Evolutionary conservation across 2,329 filamentous ascomycete species (phyloP).

Genomic region (Trichoderma sp.): DNA sequence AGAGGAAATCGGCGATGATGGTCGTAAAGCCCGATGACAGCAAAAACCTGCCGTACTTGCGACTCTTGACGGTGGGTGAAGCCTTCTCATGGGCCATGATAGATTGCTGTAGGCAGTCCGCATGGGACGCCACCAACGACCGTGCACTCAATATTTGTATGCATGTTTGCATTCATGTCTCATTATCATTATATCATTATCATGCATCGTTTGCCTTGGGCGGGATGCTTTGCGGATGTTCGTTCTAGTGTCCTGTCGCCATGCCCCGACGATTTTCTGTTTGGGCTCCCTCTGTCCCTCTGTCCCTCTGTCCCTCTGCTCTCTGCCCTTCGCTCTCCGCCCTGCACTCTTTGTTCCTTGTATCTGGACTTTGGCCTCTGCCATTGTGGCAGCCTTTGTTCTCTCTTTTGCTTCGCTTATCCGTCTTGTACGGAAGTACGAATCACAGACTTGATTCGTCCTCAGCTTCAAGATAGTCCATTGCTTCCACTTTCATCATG

Average conservation of each 20-base stretch:
- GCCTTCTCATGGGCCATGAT: background rate
- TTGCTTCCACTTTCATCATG: background rate
- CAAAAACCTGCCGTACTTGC: background rate
- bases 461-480: background rate
- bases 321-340: no score
- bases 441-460: background rate
- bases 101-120: background rate
- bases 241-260: conserved; percentile 1
- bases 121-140: background rate
- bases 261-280: background rate
- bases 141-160: background rate
- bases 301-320: background rate
- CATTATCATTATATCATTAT: conserved; percentile 22
- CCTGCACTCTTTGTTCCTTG: background rate
- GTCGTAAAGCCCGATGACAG: background rate
- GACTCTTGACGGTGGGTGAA: background rate
- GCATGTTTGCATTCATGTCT: conserved; percentile 10
- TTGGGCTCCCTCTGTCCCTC: background rate
- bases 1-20: background rate
- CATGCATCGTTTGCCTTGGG: background rate
- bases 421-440: background rate
- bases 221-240: conserved; percentile 2
- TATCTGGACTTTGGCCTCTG: background rate
- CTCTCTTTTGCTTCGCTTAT: background rate
- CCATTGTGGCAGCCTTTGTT: background rate